Evolutionary conservation across 164 flowering plant species (phyloP).

Genomic region (Tinospora cordifolia): DNA sequence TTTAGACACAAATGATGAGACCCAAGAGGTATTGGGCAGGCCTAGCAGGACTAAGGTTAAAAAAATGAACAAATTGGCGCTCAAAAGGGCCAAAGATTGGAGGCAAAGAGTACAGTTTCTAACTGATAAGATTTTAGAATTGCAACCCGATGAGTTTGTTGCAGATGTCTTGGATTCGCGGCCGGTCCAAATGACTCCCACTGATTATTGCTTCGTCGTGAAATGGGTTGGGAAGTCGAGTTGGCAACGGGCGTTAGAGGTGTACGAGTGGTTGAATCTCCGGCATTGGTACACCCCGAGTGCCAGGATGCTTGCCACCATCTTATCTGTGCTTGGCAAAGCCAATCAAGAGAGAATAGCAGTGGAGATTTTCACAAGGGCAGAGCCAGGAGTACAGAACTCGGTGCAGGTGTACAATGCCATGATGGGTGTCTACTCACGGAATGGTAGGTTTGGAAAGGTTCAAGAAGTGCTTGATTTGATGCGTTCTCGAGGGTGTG

Average conservation of each 20-base stretch:
- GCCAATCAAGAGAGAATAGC: conserved; percentile 80
- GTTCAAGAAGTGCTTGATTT: conserved; percentile 61
- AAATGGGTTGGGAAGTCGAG: conserved; percentile 73
- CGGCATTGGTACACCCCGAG: conserved; percentile 77
- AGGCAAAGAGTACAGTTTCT: conserved; percentile 60
- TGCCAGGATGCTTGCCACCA: conserved; percentile 83
- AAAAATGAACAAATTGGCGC: conserved; percentile 77
- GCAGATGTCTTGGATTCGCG: conserved; percentile 74
- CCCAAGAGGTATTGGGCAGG: conserved; percentile 37
- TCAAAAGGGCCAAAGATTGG: conserved; percentile 88
- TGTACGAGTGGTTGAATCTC: conserved; percentile 86
- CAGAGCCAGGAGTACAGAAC: conserved; percentile 39
- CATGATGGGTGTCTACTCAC: conserved; percentile 92
- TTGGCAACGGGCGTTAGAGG: conserved; percentile 89
- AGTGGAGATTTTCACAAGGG: conserved; percentile 56
- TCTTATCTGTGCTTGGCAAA: conserved; percentile 74
- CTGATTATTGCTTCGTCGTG: conserved; percentile 81
- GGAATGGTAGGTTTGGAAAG: conserved; percentile 60
- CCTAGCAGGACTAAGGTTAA: conserved; percentile 50
- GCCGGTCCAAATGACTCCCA: conserved; percentile 79
- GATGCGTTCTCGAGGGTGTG: conserved; percentile 74
- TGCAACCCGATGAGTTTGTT: conserved; percentile 58
- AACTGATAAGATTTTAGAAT: conserved; percentile 53
- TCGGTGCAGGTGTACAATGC: conserved; percentile 88
- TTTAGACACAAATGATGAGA: conserved; percentile 25